These are phyloP conservation scores for Geotrichum candidum DNA, from an alignment of 1,139 yeast species.

Conservation along the genomic window DNA sequence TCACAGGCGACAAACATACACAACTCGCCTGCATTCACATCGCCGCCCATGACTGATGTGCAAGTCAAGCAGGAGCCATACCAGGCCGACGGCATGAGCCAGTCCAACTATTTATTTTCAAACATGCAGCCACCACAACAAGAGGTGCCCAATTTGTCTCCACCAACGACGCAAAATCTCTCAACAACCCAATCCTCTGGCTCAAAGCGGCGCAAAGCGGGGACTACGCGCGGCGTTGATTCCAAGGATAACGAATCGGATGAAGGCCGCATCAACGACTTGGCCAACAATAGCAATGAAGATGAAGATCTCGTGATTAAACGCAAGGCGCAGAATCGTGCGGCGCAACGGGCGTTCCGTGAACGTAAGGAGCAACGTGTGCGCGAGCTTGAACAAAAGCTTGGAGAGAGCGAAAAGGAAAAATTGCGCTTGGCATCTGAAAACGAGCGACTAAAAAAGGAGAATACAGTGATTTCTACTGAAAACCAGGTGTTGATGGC, in stretches of 20 bases:
- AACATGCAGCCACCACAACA: not conserved
- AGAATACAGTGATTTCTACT: conserved; percentile 49
- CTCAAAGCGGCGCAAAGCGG: not conserved
- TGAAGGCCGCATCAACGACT: conserved; percentile 1
- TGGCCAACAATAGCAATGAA: conserved; percentile 12
- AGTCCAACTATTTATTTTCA: not conserved
- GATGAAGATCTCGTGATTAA: conserved; percentile 50
- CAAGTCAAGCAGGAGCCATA: conserved; percentile 11
- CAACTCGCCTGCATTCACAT: conserved; percentile 5
- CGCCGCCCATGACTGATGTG: conserved; percentile 2
- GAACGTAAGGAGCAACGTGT: conserved; percentile 74
- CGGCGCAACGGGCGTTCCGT: conserved; percentile 85
- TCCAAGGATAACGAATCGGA: not conserved
- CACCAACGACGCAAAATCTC: not conserved
- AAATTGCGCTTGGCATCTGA: conserved; percentile 48
- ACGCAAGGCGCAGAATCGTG: conserved; percentile 78
- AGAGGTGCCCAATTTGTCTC: conserved; percentile 1
- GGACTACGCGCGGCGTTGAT: not conserved
- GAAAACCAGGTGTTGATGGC: conserved; percentile 52
- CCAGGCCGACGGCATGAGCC: not conserved
- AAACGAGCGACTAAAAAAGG: conserved; percentile 49
- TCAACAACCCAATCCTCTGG: not conserved
- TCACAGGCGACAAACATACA: not conserved
- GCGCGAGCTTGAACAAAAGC: conserved; percentile 58
- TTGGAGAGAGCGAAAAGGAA: conserved; percentile 56